Evolutionary conservation across 73 alveolate species (phyloP).

Genomic region (Paramecium bursaria): DNA sequence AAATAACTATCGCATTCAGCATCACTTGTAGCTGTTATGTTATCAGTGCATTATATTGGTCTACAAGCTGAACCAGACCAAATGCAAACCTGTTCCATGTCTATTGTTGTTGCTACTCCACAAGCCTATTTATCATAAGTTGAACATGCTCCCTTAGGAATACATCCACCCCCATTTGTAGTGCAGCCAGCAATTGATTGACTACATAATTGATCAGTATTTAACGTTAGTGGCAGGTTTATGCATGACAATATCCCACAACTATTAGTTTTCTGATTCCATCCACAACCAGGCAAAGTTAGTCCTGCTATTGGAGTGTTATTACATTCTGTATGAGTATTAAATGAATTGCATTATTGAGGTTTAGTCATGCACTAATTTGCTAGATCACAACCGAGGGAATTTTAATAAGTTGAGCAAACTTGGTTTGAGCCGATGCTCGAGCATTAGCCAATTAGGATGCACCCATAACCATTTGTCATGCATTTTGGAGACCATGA

Average conservation of each 20-base stretch:
- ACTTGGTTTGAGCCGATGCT: slow-evolving; percentile 10
- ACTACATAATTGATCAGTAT: background rate
- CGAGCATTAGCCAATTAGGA: background rate
- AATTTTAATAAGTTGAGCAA: slow-evolving; percentile 1
- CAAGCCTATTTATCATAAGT: slow-evolving; percentile 8
- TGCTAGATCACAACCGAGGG: no score
- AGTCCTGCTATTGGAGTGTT: no score
- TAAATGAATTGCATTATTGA: slow-evolving; percentile 21
- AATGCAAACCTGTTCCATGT: background rate
- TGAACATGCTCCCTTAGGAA: slow-evolving; percentile 12
- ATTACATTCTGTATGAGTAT: background rate
- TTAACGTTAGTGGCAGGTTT: background rate
- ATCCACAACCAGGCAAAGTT: no score
- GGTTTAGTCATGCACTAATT: no score
- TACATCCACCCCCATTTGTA: slow-evolving; percentile 26
- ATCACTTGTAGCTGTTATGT: background rate
- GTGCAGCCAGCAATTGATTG: background rate
- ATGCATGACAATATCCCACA: slow-evolving; percentile 39
- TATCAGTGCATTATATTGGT: slow-evolving; percentile 10
- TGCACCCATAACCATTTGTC: slow-evolving; percentile 45
- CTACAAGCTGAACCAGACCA: slow-evolving; percentile 15
- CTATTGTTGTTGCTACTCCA: slow-evolving; percentile 22
- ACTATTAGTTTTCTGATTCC: slow-evolving; percentile 26
- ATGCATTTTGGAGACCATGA: slow-evolving; percentile 12
- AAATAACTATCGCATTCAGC: background rate